Evolutionary conservation across 2,329 filamentous ascomycete species (phyloP), one percentile per base, ranked within the genome.

Genomic region (Alternaria ventricosa): DNA sequence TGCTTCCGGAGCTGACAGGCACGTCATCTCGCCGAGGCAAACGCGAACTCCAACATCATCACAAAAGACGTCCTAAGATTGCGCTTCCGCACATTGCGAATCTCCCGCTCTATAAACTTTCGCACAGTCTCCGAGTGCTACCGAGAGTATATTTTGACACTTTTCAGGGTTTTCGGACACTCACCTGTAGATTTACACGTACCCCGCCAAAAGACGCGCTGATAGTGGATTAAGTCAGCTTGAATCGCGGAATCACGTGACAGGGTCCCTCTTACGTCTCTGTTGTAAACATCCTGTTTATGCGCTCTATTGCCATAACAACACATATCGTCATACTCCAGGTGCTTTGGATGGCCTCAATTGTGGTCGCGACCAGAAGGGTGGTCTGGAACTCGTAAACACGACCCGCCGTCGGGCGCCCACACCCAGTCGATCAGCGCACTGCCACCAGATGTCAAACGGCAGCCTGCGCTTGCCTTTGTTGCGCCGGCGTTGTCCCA

Each of bases 381-480:
- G 59, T 64, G 64, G 60, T 63, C 57, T 66, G 49, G 56, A 63
- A 60, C 64, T 51, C 46, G 50, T 55, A 60, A 56, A 60, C 64
- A 59, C 47, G 63, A 57, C 61, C 68, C 70, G 67, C 65, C 63
- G 53, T 64, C 64, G 64, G 67, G 64, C 61, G 66, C 67, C 67
- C 67, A 69, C 69, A 75, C 70, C 74, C 74, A 73, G 73, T 71
- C 71, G 65, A 67, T 63, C 64, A 51, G 63, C 67, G 65, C 69
- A 70, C 68, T 67, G 68, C 67, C 66, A 66, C 66, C 61, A 45
- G 54, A 72, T 73, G 63, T 63, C 73, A 76, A 73, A 77, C 73
- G 62, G 65, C 64, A 60, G 70, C 64, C 70, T 71, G 60, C 66
- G 33, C 58, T 51, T 51, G 22, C 51, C 57, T 60, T 61, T 57